Base-by-base conservation (phyloP, 1,284 basidiomycete species). In the Ustanciosporium gigantosporum region DNA sequence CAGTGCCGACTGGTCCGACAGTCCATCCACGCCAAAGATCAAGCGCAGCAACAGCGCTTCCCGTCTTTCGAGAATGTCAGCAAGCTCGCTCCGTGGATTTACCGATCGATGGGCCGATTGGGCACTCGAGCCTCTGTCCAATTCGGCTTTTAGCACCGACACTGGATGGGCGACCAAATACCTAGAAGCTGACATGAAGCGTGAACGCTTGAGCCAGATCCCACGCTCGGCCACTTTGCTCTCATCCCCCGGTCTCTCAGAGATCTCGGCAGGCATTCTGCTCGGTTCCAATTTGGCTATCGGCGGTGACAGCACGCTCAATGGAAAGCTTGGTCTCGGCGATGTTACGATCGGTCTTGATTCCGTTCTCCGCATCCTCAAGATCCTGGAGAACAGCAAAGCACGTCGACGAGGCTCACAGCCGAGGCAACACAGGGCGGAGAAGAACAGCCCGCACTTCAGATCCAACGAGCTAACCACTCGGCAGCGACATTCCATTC, bases 21-120 rank as follows among this genome's bases (percentile, higher is more conserved):
- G 21, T 25, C 48, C 47, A 14, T 46, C 41, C 13, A n/a, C 39
- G 9, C 43, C 53, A 5, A 49, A 21, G 14, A 41, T 53, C 5
- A 43, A 50, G 29, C 50, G 50, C 15, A 60, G 48, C 37, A 57
- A 50, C 34, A 67, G 60, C 31, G 48, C 45, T 0, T 64, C 59
- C 9, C 44, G 32, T 25, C 39, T 64, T 14, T 42, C 40, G 29
- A 48, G 36, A 24, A 50, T 57, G 60, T 50, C 55, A 2, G 46
- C 46, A 5, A 23, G 36, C 20, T 40, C 45, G 3, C 40, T 60
- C 25, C 61, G 59, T 31, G 66, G 60, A 17, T 68, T 60, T 41
- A 65, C 68, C 13, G 64, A 69, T 31, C 64, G 64, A 11, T 71
- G 69, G 69, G 59, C 66, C 11, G 69, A 71, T 25, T 71, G 69